Conservation (phyloP, 1,284 basidiomycete genomes). For the Ustilago shanxiensis region DNA sequence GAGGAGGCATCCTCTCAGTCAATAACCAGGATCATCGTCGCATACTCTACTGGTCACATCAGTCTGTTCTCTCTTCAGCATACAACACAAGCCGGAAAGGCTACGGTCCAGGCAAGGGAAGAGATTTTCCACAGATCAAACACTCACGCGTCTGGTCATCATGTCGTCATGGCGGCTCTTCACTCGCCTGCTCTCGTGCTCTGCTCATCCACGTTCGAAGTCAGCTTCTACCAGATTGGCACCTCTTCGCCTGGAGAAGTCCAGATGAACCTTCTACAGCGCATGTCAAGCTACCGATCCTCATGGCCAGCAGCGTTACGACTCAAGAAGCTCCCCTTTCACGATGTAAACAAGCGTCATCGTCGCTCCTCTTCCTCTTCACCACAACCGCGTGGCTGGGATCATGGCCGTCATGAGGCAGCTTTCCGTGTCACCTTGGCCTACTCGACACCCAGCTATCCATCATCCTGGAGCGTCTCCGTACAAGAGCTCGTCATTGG, state of each 20-base stretch:
- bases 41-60: constrained; percentile 64
- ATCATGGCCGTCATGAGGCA: neutral
- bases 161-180: constrained; percentile 48
- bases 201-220: constrained; percentile 54
- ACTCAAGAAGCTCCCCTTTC: constrained; percentile 51
- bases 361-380: constrained; percentile 6
- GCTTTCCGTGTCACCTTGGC: constrained; percentile 59
- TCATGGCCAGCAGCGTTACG: constrained; percentile 54
- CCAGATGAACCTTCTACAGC: constrained; percentile 14
- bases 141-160: neutral
- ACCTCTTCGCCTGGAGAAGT: neutral
- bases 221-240: constrained; percentile 53
- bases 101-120: constrained; percentile 10
- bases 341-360: constrained; percentile 33
- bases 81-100: neutral
- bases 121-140: constrained; percentile 20
- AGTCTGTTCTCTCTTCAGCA: constrained; percentile 55
- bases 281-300: constrained; percentile 41
- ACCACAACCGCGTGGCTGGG: neutral
- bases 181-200: constrained; percentile 64
- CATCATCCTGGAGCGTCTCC: constrained; percentile 62
- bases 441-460: constrained; percentile 65
- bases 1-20: neutral
- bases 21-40: constrained; percentile 45
- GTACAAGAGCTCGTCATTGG: constrained; percentile 62